Evolutionary conservation across 352 stramenopile genomes (phyloP), one percentile per base, ranked within the genome.

Genomic region (Phytophthora rubi): DNA sequence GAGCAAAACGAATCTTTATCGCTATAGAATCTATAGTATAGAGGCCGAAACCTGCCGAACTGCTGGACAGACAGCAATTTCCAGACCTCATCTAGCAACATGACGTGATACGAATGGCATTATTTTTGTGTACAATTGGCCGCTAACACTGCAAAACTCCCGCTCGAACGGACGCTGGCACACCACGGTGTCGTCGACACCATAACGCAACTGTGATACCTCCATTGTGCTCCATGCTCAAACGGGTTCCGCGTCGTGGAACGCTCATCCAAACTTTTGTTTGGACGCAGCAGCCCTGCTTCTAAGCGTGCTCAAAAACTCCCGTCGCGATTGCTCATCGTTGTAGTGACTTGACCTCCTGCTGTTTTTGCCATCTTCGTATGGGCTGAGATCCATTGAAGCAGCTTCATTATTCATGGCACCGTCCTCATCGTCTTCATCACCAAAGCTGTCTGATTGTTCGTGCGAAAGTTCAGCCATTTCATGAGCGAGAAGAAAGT

Each of bases 401-500:
- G 16, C 18, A 9, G 8, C 32, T 37, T 45, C 48, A 32, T 53
- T 23, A 21, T 54, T 37, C 37, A 61, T 49, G 16, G 15, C 30
- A 23, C 16, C 10, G 45, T 35, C 16, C 7, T 23, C 53, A n/a
- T 54, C 42, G 8, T 6, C 44, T 26, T 51, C 32, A n/a, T 30
- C 53, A 6, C 66, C n/a, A 47, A 32, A 44, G 8, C 28, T 33
- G 9, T 52, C 47, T 13, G 3, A 15, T 9, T 65, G 30, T n/a
- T 65, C 47, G 45, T 73, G 33, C 16, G 54, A 61, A 18, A 76
- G 39, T 32, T 45, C 58, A 59, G 55, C 61, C 53, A 71, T 68
- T 59, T 76, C 62, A 23, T 81, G 69, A 48, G 62, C 73, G 21
- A 76, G 47, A 7, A 81, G 26, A 42, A 75, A 75, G 21, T 76